Conservation (phyloP, 768 basidiomycete species). For the Mrakia hoshinonis region DNA sequence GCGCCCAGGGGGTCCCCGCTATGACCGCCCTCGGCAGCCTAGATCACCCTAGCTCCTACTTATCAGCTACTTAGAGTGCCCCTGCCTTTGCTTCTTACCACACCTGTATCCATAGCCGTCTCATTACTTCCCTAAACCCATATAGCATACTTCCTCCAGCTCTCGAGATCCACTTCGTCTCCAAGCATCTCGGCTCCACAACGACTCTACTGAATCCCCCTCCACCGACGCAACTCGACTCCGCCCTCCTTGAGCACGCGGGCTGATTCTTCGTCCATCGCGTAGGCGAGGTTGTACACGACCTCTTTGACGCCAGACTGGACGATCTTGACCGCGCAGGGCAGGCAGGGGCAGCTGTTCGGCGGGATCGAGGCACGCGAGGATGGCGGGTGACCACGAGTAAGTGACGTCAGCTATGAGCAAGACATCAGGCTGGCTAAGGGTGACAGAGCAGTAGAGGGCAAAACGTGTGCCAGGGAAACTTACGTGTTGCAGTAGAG, state of each 20-base stretch:
- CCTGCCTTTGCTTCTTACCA: too few relatives aligned
- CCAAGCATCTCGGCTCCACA: too few relatives aligned
- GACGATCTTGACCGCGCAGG: conserved; percentile 93
- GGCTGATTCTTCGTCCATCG: conserved; percentile 87
- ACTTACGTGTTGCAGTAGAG: conserved; percentile 96
- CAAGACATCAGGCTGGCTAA: too few relatives aligned
- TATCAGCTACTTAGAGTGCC: too few relatives aligned
- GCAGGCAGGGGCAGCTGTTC: conserved; percentile 88
- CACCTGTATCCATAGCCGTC: too few relatives aligned
- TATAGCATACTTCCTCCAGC: too few relatives aligned
- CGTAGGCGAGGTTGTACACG: conserved; percentile 89
- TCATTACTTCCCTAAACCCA: too few relatives aligned
- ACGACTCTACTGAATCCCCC: not conserved
- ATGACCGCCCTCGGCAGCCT: too few relatives aligned
- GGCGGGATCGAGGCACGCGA: not conserved
- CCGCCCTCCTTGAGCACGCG: conserved; percentile 68
- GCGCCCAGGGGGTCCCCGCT: too few relatives aligned
- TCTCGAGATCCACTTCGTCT: too few relatives aligned
- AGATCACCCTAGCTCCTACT: too few relatives aligned
- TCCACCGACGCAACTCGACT: conserved; percentile 53
- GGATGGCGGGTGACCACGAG: not conserved
- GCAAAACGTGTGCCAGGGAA: not conserved
- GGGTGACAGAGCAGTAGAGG: not conserved
- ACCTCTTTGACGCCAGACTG: conserved; percentile 67
- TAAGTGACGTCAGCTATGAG: not conserved